Evolutionary conservation across 306 rosid species (phyloP).

Genomic region (Notholithocarpus densiflorus): DNA sequence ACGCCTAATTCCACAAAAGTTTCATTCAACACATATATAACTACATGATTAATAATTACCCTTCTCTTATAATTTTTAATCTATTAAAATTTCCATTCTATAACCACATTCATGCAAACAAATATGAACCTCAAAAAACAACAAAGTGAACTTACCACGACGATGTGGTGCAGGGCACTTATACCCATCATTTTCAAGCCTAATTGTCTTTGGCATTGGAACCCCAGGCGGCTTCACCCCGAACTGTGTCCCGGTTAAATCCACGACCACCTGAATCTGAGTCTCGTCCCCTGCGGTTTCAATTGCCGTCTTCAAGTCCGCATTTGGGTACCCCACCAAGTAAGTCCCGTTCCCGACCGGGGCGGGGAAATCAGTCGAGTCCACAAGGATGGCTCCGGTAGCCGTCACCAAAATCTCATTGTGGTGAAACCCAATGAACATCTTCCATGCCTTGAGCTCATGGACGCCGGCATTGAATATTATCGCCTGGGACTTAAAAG

Average conservation of each 20-base stretch:
- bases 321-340: slow-evolving; percentile 36
- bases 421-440: slow-evolving; percentile 76
- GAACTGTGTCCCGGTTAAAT: slow-evolving; percentile 54
- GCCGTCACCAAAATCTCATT: slow-evolving; percentile 64
- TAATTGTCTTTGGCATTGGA: slow-evolving; percentile 81
- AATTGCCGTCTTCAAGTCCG: slow-evolving; percentile 68
- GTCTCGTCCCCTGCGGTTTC: slow-evolving; percentile 57
- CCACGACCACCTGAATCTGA: slow-evolving; percentile 50
- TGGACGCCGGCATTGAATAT: slow-evolving; percentile 57
- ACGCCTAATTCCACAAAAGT: no score
- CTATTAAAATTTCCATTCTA: neutral
- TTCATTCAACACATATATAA: no score
- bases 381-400: slow-evolving; percentile 43
- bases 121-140: neutral
- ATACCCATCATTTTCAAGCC: slow-evolving; percentile 66
- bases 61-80: no score
- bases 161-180: slow-evolving; percentile 57
- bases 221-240: slow-evolving; percentile 36
- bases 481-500: slow-evolving; percentile 58
- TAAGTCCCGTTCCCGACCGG: slow-evolving; percentile 68
- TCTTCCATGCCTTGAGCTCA: slow-evolving; percentile 63
- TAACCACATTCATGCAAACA: neutral
- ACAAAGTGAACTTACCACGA: slow-evolving; percentile 30
- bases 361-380: slow-evolving; percentile 61
- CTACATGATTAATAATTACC: no score